Evolutionary conservation across 2,329 filamentous ascomycete species (phyloP), one percentile per base, ranked within the genome.

Genomic region (Ramularia endophylla): DNA sequence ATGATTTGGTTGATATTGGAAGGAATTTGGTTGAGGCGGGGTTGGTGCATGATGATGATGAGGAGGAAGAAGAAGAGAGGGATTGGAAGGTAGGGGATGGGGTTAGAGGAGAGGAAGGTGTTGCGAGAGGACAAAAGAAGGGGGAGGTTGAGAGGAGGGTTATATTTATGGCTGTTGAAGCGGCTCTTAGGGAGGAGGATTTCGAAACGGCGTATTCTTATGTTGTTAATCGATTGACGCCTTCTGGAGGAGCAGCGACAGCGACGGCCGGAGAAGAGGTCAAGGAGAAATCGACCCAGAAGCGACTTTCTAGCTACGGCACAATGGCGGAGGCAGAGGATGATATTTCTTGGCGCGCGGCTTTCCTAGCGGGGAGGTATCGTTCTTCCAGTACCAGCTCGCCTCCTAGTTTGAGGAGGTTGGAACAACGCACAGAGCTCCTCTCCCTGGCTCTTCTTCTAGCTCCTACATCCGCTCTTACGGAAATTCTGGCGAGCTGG

Each of bases 161-260:
- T 37, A 81, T 80, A 5, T 82, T 83, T 44, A 87, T 90, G 83
- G 87, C 85, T 49, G 80, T 90, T 29, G 81, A 87, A 58, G 80
- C 83, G 11, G 84, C 86, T 9, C 71, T 92, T 1, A 71, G 73
- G 8, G 85, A 89, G 57, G 81, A 88, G 48, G 87, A 80, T 58
- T 92, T 92, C 47, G 87, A 94, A 59, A 92, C 86, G 0, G 86
- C 86, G 8, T 92, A 90, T 60, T 89, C 85, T 0, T 90, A 86
- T 57, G 81, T 89, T 2, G 76, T 87, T 34, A 87, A 80, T 56
- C 77, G 83, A 16, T 70, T 92, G 19, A 57, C 59, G 2, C 64
- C 61, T 5, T 56, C 59, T 11, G 61, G 44, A 47, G 58, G 47
- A 36, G 52, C 51, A 47, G 58, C 50, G 17, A 41, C 46, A 11